Conservation (phyloP, 129 eudicot genomes). For the Flaveria sonorensis region DNA sequence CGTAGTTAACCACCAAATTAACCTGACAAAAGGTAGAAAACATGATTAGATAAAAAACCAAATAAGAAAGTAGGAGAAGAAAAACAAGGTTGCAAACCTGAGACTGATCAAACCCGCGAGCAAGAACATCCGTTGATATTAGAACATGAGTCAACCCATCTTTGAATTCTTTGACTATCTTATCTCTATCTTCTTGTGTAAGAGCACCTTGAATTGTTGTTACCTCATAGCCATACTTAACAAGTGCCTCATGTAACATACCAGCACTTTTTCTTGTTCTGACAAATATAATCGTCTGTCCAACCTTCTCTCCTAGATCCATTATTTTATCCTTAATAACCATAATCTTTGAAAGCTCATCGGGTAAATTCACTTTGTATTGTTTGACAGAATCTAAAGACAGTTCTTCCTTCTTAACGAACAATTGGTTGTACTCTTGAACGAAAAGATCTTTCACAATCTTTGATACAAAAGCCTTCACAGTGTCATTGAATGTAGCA, state of each 20-base stretch:
- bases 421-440: constrained; percentile 63
- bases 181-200: constrained; percentile 68
- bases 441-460: constrained; percentile 55
- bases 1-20: constrained; percentile 83
- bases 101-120: constrained; percentile 86
- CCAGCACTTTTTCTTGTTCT: constrained; percentile 59
- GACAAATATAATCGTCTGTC: constrained; percentile 81
- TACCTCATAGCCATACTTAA: constrained; percentile 64
- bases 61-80: background rate
- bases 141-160: constrained; percentile 82
- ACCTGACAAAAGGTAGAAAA: constrained; percentile 40
- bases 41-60: background rate
- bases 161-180: constrained; percentile 77
- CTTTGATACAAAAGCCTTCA: constrained; percentile 56
- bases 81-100: constrained; percentile 44
- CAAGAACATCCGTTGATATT: constrained; percentile 85
- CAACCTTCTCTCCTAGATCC: constrained; percentile 69
- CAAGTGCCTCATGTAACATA: constrained; percentile 57
- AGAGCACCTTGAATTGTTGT: constrained; percentile 84
- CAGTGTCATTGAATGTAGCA: constrained; percentile 73
- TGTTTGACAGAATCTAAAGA: constrained; percentile 81
- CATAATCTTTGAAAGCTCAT: constrained; percentile 60
- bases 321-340: constrained; percentile 61
- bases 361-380: constrained; percentile 56
- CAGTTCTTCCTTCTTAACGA: constrained; percentile 78